phyloP scores from a whole-genome alignment of 768 basidiomycete genomes.

The Mycena albidolilacea region DNA sequence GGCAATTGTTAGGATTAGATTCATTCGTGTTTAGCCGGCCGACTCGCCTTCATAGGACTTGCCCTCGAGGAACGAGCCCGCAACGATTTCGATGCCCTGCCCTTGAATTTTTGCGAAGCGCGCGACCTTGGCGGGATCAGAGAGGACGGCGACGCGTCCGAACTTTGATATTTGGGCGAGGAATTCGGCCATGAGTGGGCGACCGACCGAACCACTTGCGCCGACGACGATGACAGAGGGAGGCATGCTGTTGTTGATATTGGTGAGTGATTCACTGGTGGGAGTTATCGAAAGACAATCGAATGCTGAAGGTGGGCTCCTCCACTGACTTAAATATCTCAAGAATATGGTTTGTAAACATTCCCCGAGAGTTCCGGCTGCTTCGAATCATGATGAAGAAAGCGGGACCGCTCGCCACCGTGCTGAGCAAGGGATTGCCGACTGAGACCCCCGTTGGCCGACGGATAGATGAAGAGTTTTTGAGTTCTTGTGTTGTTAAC shows the following conservation, averaged over 20 bases:
- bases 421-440: too few relatives aligned
- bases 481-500: too few relatives aligned
- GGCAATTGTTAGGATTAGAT: neutral
- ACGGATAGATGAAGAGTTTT: too few relatives aligned
- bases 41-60: slow-evolving; percentile 23
- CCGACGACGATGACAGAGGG: slow-evolving; percentile 22
- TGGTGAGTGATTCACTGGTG: neutral
- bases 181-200: slow-evolving; percentile 22
- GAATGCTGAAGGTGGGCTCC: too few relatives aligned
- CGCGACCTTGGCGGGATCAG: slow-evolving; percentile 17
- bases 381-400: too few relatives aligned
- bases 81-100: slow-evolving; percentile 10
- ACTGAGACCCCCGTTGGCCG: too few relatives aligned
- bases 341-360: too few relatives aligned
- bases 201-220: slow-evolving; percentile 20
- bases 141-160: slow-evolving; percentile 20
- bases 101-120: neutral
- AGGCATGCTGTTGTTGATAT: neutral
- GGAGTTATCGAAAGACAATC: too few relatives aligned
- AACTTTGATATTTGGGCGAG: slow-evolving; percentile 2
- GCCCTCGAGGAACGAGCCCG: slow-evolving; percentile 21
- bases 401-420: too few relatives aligned
- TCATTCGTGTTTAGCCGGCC: neutral
- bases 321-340: too few relatives aligned
- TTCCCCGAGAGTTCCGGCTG: too few relatives aligned